Conservation (phyloP, 129 eudicot genomes). For the Flaveria sonorensis region DNA sequence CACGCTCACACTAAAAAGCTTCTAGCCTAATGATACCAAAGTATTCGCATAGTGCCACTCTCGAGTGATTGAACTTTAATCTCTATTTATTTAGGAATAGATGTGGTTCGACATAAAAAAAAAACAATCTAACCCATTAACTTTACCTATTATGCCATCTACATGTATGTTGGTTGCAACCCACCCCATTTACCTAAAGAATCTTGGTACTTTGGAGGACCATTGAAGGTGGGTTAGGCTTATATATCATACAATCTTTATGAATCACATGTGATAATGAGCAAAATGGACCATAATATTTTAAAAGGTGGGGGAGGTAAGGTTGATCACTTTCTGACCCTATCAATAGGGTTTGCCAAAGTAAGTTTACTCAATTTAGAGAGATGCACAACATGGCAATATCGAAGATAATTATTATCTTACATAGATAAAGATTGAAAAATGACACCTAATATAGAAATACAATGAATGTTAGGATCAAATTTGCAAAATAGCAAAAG, state of each 20-base stretch:
- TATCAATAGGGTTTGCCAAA: conserved; percentile 12
- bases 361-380: conserved; percentile 1
- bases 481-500: background rate
- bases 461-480: background rate
- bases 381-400: background rate
- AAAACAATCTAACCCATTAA: background rate
- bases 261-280: conserved; percentile 16
- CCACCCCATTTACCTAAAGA: background rate
- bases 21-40: too few relatives aligned
- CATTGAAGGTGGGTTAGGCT: conserved; percentile 15
- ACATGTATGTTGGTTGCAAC: background rate
- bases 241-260: background rate
- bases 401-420: conserved; percentile 18
- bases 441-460: background rate
- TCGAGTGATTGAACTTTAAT: too few relatives aligned
- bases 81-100: too few relatives aligned
- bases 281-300: conserved; percentile 10
- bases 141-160: background rate
- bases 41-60: too few relatives aligned
- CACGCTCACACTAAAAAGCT: too few relatives aligned
- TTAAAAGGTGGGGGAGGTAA: background rate
- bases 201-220: conserved; percentile 11
- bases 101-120: background rate
- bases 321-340: conserved; percentile 25
- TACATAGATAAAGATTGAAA: background rate